Base-by-base conservation (phyloP, 352 stramenopile species). In the Pythium scleroteichum region DNA sequence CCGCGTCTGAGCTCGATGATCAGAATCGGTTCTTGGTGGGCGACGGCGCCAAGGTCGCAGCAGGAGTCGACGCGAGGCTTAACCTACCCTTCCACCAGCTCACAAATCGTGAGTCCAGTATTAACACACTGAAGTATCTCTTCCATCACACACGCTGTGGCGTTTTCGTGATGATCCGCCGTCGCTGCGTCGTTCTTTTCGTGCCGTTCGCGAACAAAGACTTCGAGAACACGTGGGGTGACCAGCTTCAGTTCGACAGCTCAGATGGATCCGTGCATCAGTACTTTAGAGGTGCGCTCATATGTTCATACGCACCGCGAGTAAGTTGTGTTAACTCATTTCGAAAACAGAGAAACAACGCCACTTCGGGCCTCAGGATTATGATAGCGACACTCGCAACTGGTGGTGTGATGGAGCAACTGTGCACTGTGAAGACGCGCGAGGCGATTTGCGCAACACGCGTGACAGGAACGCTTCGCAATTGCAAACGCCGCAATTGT, bases 401-500 rank as follows among this genome's bases (percentile, higher is more conserved):
- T 99, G 97, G 97, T 99, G 97, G 97, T 97, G 95, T n/a, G 99
- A 99, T 76, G 97, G 97, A 47, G 98, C 98, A 69, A 96, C 77
- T 98, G 98, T 77, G 94, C 98, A 75, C 83, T 98, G 64, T 91
- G 85, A 65, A 85, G 94, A 62, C 85, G 88, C 58, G 42, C 59
- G 59, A 33, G 53, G 44, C 16, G 24, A 50, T 19, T 19, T 20
- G 17, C 40, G 41, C n/a, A 27, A 29, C 49, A 64, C 12, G 19
- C 51, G 33, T 22, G 49, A 64, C 19, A 47, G 44, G 12, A 50
- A 38, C 16, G 16, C 17, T 16, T 3, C 60, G 35, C 42, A 45
- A 40, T 24, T 16, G 16, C 7, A 20, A 8, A n/a, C 51, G n/a
- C 38, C 22, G 2, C 92, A 99, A 76, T 97, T 97, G 71, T 99